Percentiles rank a stretch among this genome's conserved stretches.
Evolutionary conservation across 768 basidiomycete genomes (phyloP).

Genomic region (Leucocoprinus birnbaumii): DNA sequence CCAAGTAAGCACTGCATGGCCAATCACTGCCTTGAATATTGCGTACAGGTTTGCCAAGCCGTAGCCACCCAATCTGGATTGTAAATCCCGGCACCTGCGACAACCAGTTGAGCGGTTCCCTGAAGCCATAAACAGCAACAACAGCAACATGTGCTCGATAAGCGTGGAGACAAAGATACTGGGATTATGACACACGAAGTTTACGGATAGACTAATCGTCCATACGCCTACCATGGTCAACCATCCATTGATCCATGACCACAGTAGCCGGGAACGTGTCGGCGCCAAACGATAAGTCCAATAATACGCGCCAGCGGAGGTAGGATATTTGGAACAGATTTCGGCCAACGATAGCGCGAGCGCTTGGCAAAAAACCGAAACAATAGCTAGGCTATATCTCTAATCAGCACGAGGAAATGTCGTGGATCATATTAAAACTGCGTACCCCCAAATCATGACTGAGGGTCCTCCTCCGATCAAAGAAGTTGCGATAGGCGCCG

Average conservation of each 20-base stretch:
- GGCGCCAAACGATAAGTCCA: slow-evolving; percentile 64
- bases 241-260: slow-evolving; percentile 71
- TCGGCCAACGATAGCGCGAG: slow-evolving; percentile 56
- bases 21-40: slow-evolving; percentile 3
- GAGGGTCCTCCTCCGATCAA: slow-evolving; percentile 53
- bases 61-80: slow-evolving; percentile 56
- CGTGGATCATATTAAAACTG: background rate
- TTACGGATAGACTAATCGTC: slow-evolving; percentile 65
- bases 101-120: slow-evolving; percentile 58
- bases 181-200: slow-evolving; percentile 40
- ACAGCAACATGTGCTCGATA: background rate
- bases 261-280: slow-evolving; percentile 44
- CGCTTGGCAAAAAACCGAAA: slow-evolving; percentile 43
- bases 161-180: background rate
- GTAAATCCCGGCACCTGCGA: slow-evolving; percentile 58
- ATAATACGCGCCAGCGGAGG: slow-evolving; percentile 61
- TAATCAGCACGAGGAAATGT: background rate
- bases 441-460: slow-evolving; percentile 57
- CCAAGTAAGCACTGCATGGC: background rate
- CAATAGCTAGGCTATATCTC: slow-evolving; percentile 42
- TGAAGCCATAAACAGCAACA: slow-evolving; percentile 10
- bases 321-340: slow-evolving; percentile 59
- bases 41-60: slow-evolving; percentile 57
- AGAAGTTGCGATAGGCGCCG: slow-evolving; percentile 54
- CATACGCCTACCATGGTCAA: slow-evolving; percentile 66